phyloP scores from a whole-genome alignment of 495 filamentous ascomycete genomes.

The Neurospora sp. region DNA sequence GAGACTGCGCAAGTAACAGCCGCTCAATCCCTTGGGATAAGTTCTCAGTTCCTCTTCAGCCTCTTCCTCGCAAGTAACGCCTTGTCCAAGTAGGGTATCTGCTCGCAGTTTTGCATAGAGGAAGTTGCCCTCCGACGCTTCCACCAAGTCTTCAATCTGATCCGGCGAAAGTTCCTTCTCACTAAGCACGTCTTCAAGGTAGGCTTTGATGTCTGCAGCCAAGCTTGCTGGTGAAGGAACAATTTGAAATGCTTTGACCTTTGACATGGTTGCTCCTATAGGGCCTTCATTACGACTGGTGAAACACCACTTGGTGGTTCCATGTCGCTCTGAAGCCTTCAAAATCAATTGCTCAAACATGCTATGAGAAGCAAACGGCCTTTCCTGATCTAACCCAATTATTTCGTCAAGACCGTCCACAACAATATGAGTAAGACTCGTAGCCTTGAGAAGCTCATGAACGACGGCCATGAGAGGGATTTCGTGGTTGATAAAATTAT shows the following conservation, averaged over 20 bases:
- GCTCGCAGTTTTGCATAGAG: constrained; percentile 17
- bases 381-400: background rate
- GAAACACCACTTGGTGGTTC: constrained; percentile 26
- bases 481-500: background rate
- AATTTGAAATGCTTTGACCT: constrained; percentile 4
- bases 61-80: constrained; percentile 14
- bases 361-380: background rate
- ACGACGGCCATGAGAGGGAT: constrained; percentile 6
- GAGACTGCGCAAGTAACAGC: constrained; percentile 17
- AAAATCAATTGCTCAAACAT: constrained; percentile 6
- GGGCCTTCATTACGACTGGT: constrained; percentile 16
- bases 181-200: constrained; percentile 9
- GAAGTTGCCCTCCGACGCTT: constrained; percentile 21
- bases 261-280: constrained; percentile 10
- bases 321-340: constrained; percentile 8
- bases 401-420: constrained; percentile 29
- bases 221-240: background rate
- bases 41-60: constrained; percentile 13
- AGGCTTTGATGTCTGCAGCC: constrained; percentile 7
- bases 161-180: background rate
- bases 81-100: constrained; percentile 9
- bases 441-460: constrained; percentile 13
- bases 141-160: background rate
- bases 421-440: constrained; percentile 18
- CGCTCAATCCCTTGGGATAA: constrained; percentile 17